phyloP scores from a whole-genome alignment of 345 rosid genomes.

The Syzygium jambos region DNA sequence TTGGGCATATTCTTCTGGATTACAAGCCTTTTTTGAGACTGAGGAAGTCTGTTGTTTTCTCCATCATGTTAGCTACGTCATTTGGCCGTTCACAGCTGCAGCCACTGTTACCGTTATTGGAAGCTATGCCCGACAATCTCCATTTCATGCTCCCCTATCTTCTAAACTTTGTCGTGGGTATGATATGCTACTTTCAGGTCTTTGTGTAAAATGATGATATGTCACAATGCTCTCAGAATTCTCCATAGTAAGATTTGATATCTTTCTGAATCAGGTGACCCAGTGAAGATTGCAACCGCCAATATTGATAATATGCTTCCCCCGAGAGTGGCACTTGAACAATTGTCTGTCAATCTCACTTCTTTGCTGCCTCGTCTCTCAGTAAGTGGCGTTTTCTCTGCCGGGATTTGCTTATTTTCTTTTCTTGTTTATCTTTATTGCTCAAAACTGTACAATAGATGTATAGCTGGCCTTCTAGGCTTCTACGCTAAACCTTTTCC shows the following conservation, averaged over 20 bases:
- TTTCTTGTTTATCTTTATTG: background rate
- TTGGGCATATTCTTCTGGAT: background rate
- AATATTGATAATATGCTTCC: conserved; percentile 51
- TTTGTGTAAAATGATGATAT: background rate
- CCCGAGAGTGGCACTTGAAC: conserved; percentile 24
- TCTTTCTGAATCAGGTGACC: conserved; percentile 46
- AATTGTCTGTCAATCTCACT: conserved; percentile 48
- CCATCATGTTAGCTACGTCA: conserved; percentile 56
- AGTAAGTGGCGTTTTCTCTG: conserved; percentile 31
- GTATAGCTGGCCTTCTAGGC: background rate
- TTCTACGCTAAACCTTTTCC: background rate
- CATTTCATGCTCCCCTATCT: conserved; percentile 54
- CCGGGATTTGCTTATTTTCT: background rate
- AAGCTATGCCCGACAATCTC: conserved; percentile 62
- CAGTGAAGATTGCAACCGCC: conserved; percentile 64
- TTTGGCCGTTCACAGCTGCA: conserved; percentile 78
- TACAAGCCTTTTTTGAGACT: background rate
- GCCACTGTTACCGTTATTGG: conserved; percentile 52
- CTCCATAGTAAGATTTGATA: background rate
- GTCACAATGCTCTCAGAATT: background rate
- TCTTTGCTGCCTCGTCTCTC: conserved; percentile 55
- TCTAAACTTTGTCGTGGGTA: conserved; percentile 70
- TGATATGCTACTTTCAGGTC: background rate
- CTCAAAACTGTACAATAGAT: background rate
- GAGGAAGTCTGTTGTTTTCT: background rate